Percentiles rank a stretch among this genome's conserved stretches.
Conservation (phyloP, 306 rosid genomes). For the Fagus crenata region DNA sequence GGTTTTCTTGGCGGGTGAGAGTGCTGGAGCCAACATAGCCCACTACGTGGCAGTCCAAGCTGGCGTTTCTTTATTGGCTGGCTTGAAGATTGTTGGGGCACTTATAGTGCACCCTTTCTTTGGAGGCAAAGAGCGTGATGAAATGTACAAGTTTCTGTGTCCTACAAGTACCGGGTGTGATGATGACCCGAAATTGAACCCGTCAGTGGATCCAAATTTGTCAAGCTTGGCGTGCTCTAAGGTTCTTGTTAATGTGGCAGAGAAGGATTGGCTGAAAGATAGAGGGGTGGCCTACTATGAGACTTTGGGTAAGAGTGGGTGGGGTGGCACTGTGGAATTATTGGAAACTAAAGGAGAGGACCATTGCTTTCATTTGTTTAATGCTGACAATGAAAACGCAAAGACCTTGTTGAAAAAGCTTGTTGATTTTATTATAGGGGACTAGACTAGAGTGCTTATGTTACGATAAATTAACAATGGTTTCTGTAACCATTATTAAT, state of each 20-base stretch:
- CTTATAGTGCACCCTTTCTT: slow-evolving; percentile 29
- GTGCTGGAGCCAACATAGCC: slow-evolving; percentile 34
- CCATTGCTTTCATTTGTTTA: slow-evolving; percentile 28
- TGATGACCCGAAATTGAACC: slow-evolving; percentile 32
- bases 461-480: too few relatives aligned
- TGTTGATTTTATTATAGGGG: slow-evolving; percentile 7
- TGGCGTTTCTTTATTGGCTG: slow-evolving; percentile 14
- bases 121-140: slow-evolving; percentile 16
- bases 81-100: slow-evolving; percentile 13
- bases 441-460: neutral
- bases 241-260: slow-evolving; percentile 35
- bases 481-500: too few relatives aligned
- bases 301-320: slow-evolving; percentile 21
- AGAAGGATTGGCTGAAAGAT: slow-evolving; percentile 31
- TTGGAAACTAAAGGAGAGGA: slow-evolving; percentile 28
- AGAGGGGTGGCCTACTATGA: slow-evolving; percentile 25
- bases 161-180: slow-evolving; percentile 18
- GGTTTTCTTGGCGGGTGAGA: slow-evolving; percentile 34
- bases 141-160: slow-evolving; percentile 23
- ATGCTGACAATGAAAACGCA: slow-evolving; percentile 3
- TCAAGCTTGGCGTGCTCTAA: slow-evolving; percentile 13
- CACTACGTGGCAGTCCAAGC: slow-evolving; percentile 31
- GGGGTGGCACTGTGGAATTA: slow-evolving; percentile 26
- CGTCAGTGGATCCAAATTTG: slow-evolving; percentile 22
- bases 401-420: neutral